Evolutionary conservation across 2,329 filamentous ascomycete species (phyloP).

Genomic region (Epichloe elymi): DNA sequence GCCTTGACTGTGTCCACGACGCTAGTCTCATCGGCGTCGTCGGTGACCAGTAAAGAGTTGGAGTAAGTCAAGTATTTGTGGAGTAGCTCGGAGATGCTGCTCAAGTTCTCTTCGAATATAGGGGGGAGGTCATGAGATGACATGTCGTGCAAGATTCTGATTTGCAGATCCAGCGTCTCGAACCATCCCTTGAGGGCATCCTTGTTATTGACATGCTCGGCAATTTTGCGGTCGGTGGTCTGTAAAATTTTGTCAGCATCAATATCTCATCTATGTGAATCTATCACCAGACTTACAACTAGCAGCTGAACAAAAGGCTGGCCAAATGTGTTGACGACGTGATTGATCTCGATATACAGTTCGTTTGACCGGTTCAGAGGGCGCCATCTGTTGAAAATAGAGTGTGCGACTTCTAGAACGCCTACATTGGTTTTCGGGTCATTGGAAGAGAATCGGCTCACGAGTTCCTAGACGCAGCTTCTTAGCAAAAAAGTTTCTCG

Average conservation of each 20-base stretch:
- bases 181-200: constrained; percentile 64
- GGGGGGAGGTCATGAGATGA: constrained; percentile 95
- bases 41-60: constrained; percentile 68
- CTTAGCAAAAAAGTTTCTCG: constrained; percentile 3
- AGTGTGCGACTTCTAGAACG: constrained; percentile 92
- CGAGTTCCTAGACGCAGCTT: constrained; percentile 51
- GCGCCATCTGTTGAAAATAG: constrained; percentile 92
- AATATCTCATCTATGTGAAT: constrained; percentile 2
- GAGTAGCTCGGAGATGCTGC: constrained; percentile 61
- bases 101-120: constrained; percentile 81
- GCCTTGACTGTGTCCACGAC: constrained; percentile 78
- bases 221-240: constrained; percentile 58
- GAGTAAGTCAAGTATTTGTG: constrained; percentile 90
- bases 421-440: constrained; percentile 82
- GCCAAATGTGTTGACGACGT: constrained; percentile 79
- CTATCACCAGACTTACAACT: constrained; percentile 35
- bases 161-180: constrained; percentile 70
- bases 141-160: constrained; percentile 90
- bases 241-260: constrained; percentile 16
- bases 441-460: constrained; percentile 69
- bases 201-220: constrained; percentile 63
- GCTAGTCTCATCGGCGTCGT: constrained; percentile 82
- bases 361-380: constrained; percentile 88
- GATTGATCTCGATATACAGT: constrained; percentile 89
- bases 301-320: constrained; percentile 71